Evolutionary conservation across 2,329 filamentous ascomycete genomes (phyloP).

Genomic region (Aspergillus viridinutans): DNA sequence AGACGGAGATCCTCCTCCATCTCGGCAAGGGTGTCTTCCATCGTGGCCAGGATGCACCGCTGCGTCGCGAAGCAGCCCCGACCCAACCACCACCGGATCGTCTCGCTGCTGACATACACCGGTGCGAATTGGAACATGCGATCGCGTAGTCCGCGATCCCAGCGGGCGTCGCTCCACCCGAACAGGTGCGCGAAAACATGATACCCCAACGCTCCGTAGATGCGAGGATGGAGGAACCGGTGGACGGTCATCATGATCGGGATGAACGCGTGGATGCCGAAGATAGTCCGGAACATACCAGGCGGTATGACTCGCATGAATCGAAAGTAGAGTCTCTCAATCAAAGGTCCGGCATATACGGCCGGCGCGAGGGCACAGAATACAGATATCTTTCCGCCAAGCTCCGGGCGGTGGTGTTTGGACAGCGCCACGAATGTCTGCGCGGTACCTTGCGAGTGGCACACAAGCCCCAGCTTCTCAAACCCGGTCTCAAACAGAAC

Average conservation of each 20-base stretch:
- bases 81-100: constrained; percentile 94
- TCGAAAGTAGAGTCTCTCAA: constrained; percentile 84
- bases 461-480: constrained; percentile 73
- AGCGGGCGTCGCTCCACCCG: constrained; percentile 76
- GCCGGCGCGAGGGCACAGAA: constrained; percentile 91
- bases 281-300: constrained; percentile 70
- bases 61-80: constrained; percentile 79
- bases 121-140: constrained; percentile 91
- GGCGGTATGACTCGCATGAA: constrained; percentile 82
- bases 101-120: constrained; percentile 83
- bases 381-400: constrained; percentile 77
- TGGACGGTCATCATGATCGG: constrained; percentile 90
- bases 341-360: constrained; percentile 80
- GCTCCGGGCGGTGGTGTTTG: constrained; percentile 81
- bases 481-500: constrained; percentile 81
- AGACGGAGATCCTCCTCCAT: constrained; percentile 34
- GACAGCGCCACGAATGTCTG: constrained; percentile 83
- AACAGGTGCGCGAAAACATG: constrained; percentile 87
- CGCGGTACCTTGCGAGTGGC: constrained; percentile 88
- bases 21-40: constrained; percentile 65
- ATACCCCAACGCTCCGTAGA: constrained; percentile 83
- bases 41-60: constrained; percentile 80
- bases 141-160: constrained; percentile 74
- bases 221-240: constrained; percentile 54
- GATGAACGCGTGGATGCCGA: constrained; percentile 91